Conservation (phyloP, 768 basidiomycete genomes). For the Leccinellum rugosiceps region DNA sequence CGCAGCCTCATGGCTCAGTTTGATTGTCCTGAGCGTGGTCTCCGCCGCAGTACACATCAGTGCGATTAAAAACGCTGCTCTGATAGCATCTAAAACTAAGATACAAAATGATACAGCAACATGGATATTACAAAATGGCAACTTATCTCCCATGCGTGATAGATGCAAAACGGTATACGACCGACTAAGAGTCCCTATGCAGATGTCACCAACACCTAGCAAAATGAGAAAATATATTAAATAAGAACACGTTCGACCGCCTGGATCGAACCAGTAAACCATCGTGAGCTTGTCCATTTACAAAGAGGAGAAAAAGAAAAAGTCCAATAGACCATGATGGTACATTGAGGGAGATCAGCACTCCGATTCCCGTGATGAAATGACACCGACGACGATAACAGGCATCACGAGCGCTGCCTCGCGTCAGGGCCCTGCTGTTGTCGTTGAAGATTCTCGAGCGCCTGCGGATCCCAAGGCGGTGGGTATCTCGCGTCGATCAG, state of each 20-base stretch:
- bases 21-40: neutral
- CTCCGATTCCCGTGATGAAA: neutral
- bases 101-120: constrained; percentile 13
- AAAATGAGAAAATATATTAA: neutral
- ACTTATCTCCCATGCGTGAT: neutral
- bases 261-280: neutral
- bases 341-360: neutral
- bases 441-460: constrained; percentile 28
- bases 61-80: neutral
- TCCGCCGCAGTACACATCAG: neutral
- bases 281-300: neutral
- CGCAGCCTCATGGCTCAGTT: too few species aligned
- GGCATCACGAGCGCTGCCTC: constrained; percentile 6
- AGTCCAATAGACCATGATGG: neutral
- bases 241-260: neutral
- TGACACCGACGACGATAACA: neutral
- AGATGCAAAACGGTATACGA: constrained; percentile 15
- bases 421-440: constrained; percentile 20
- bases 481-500: constrained; percentile 69
- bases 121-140: constrained; percentile 21
- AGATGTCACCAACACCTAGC: neutral
- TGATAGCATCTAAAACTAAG: constrained; percentile 7
- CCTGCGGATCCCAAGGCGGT: constrained; percentile 65
- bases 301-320: neutral
- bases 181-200: constrained; percentile 8